These are phyloP conservation scores for Aphanoascus verrucosus DNA, from an alignment of 2,329 filamentous ascomycete species.

Conservation along the genomic window DNA sequence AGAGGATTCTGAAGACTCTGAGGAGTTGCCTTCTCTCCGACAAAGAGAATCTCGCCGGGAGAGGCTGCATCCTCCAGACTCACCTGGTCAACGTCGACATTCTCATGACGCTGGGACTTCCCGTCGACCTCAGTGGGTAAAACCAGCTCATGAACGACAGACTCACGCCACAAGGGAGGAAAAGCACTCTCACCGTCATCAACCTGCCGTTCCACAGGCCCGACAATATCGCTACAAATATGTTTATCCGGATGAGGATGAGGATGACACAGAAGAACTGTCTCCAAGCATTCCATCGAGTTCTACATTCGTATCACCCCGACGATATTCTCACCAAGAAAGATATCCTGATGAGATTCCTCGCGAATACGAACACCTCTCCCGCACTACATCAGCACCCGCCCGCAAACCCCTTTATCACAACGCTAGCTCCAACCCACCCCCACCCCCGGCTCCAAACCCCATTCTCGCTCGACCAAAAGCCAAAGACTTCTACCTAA, in stretches of 20 bases:
- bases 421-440: neutral
- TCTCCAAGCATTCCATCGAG: neutral
- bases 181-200: neutral
- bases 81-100: slow-evolving; percentile 1
- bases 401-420: slow-evolving; percentile 1
- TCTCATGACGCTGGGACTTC: slow-evolving; percentile 1
- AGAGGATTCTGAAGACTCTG: neutral
- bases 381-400: slow-evolving; percentile 1
- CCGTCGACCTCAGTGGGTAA: neutral
- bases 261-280: neutral
- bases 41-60: neutral
- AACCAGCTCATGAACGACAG: neutral
- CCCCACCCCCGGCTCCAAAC: neutral
- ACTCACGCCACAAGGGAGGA: neutral
- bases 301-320: neutral
- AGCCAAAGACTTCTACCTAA: slow-evolving; percentile 3
- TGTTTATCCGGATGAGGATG: slow-evolving; percentile 6
- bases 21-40: neutral
- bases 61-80: neutral
- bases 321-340: neutral
- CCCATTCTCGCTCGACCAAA: neutral
- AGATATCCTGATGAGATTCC: neutral
- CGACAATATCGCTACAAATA: neutral
- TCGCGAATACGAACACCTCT: neutral
- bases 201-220: neutral